These are phyloP conservation scores for Cinchona pubescens DNA, from an alignment of 257 asterid genomes.

Conservation along the genomic window DNA sequence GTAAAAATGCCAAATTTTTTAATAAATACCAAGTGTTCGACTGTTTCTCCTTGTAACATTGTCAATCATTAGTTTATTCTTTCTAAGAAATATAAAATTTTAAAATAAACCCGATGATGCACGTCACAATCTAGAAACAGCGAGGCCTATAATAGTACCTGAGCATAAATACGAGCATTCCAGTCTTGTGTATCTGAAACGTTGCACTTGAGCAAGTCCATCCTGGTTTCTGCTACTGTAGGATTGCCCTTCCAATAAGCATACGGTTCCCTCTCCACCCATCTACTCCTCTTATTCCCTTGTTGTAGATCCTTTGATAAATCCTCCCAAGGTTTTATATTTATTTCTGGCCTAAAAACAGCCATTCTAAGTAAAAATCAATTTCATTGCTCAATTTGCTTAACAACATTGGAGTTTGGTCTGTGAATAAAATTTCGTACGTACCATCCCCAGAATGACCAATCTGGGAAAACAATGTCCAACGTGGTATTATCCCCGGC, in stretches of 20 bases:
- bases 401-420: neutral
- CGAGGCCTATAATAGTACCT: constrained; percentile 36
- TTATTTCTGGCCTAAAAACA: constrained; percentile 65
- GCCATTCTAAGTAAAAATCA: neutral
- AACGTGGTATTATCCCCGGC: constrained; percentile 29
- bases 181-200: constrained; percentile 72
- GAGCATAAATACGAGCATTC: constrained; percentile 73
- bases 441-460: constrained; percentile 59
- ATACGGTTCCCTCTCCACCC: constrained; percentile 75
- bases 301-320: constrained; percentile 46
- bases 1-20: neutral
- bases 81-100: neutral
- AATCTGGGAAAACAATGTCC: constrained; percentile 52
- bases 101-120: too few relatives aligned
- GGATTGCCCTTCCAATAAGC: constrained; percentile 95
- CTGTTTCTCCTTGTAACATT: neutral
- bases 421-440: neutral
- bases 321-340: constrained; percentile 75
- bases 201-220: constrained; percentile 76
- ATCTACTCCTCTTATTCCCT: constrained; percentile 51
- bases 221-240: constrained; percentile 47
- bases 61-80: neutral
- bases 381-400: neutral
- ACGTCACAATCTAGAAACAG: too few relatives aligned
- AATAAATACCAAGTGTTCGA: neutral